phyloP scores from a whole-genome alignment of 2,329 filamentous ascomycete genomes.

The Pseudocercospora cruenta region DNA sequence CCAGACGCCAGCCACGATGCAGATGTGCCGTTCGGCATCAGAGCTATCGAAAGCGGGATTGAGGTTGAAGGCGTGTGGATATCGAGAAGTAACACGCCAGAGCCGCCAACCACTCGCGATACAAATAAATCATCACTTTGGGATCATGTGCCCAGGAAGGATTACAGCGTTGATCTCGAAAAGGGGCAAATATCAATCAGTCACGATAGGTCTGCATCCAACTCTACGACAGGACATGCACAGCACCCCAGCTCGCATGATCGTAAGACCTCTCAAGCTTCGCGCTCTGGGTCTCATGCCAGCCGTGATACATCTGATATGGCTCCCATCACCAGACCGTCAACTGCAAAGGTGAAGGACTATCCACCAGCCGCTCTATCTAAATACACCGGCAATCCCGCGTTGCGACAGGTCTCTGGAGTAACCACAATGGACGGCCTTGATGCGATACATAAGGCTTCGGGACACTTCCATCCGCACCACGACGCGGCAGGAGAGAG shows the following conservation, averaged over 20 bases:
- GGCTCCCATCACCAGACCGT: constrained; percentile 20
- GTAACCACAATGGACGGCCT: constrained; percentile 37
- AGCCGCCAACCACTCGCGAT: constrained; percentile 31
- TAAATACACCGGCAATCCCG: constrained; percentile 43
- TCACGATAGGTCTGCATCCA: constrained; percentile 13
- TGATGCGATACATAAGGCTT: constrained; percentile 34
- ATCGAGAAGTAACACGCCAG: constrained; percentile 49
- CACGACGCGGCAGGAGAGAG: constrained; percentile 18
- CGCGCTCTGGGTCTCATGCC: constrained; percentile 27
- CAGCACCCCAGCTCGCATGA: constrained; percentile 44
- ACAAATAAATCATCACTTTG: constrained; percentile 28
- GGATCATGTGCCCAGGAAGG: constrained; percentile 20
- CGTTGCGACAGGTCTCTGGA: constrained; percentile 39
- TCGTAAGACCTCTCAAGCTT: constrained; percentile 44
- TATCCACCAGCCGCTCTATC: constrained; percentile 42
- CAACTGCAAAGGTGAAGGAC: constrained; percentile 24
- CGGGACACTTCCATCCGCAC: constrained; percentile 25
- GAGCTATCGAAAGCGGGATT: constrained; percentile 80
- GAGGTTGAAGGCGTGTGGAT: constrained; percentile 78
- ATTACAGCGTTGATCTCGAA: constrained; percentile 25
- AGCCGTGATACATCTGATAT: constrained; percentile 27
- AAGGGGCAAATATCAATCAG: constrained; percentile 12
- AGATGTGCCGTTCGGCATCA: constrained; percentile 82
- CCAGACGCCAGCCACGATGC: constrained; percentile 52
- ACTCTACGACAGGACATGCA: constrained; percentile 29